Evolutionary conservation across 2,329 filamentous ascomycete genomes (phyloP), one percentile per base, ranked within the genome.

Genomic region (Pleoardoris graminearum): DNA sequence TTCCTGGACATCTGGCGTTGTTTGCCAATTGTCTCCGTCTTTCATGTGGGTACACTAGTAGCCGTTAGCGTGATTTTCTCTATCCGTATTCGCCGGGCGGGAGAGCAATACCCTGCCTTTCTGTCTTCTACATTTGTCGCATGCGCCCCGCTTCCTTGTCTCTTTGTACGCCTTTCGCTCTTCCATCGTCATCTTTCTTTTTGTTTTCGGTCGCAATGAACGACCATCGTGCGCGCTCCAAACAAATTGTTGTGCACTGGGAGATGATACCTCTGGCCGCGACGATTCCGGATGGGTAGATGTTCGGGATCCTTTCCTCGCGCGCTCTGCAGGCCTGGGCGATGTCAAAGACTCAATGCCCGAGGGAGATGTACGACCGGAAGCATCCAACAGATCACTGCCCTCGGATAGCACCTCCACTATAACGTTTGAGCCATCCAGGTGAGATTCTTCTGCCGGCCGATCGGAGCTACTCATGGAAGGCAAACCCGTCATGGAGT

Each of bases 101-200:
- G 17, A 7, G 43, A 47, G 33, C 12, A 48, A 17, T 57, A 67
- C 67, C 57, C 58, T 69, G 43, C 51, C 64, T 52, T 70, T 70
- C 21, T 58, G 56, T 14, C 53, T 59, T 33, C 57, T 64, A 33
- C 67, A 70, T 14, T 58, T 60, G 7, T 53, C 38, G 48, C 67
- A 70, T 33, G 67, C 67, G 14, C 66, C 66, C n/a, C 59, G 35
- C 36, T 59, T 62, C 37, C 67, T 59, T 2, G 59, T 69, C 16
- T 60, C 50, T 37, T 62, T 68, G 50, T 70, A 70, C 1, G 55
- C 59, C 1, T 30, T 39, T 14, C 57, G 59, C 43, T 70, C 67
- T 35, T 63, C 49, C 1, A 46, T 11, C 1, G 64, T 67, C 66
- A 70, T 70, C 38, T 58, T 65, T 25, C 63, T 57, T 32, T 65